Conservation (phyloP, 208 protist genomes). For the Wallacemonas collosoma region DNA sequence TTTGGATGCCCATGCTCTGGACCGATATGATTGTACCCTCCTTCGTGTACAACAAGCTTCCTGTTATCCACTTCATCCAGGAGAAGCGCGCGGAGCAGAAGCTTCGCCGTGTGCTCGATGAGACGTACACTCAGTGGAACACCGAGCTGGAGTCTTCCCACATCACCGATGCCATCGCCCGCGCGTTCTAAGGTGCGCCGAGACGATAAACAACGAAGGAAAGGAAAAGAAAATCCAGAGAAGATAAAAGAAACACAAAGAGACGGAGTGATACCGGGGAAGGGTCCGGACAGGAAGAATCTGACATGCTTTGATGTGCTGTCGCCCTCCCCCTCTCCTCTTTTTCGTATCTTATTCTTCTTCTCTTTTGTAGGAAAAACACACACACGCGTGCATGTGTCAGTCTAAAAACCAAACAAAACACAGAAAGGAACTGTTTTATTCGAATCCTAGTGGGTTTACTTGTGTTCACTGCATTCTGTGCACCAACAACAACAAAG, state of each 20-base stretch:
- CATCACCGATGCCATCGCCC: conserved; percentile 83
- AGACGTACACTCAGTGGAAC: conserved; percentile 85
- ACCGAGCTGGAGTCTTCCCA: conserved; percentile 71
- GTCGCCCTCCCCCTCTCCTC: neutral
- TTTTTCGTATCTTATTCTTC: neutral
- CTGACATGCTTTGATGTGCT: too few relatives aligned
- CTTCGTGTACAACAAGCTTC: conserved; percentile 88
- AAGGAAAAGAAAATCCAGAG: conserved; percentile 18
- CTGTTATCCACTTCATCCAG: conserved; percentile 87
- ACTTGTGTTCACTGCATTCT: conserved; percentile 15
- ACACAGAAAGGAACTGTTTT: neutral
- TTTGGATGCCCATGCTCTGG: conserved; percentile 88
- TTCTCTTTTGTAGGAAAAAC: conserved; percentile 13
- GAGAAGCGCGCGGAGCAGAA: conserved; percentile 87
- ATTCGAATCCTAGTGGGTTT: conserved; percentile 11
- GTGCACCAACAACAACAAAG: neutral
- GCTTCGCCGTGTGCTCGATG: conserved; percentile 82
- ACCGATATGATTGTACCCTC: conserved; percentile 84
- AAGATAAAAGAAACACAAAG: conserved; percentile 10
- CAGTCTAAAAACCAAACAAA: neutral
- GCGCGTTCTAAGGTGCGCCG: conserved; percentile 60
- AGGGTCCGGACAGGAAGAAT: too few relatives aligned
- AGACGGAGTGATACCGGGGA: too few relatives aligned
- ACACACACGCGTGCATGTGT: neutral
- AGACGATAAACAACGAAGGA: conserved; percentile 9